Percentiles rank a stretch among this genome's conserved stretches.
phyloP scores from a whole-genome alignment of 441 rosid species.

The Populus trichocarpa region DNA sequence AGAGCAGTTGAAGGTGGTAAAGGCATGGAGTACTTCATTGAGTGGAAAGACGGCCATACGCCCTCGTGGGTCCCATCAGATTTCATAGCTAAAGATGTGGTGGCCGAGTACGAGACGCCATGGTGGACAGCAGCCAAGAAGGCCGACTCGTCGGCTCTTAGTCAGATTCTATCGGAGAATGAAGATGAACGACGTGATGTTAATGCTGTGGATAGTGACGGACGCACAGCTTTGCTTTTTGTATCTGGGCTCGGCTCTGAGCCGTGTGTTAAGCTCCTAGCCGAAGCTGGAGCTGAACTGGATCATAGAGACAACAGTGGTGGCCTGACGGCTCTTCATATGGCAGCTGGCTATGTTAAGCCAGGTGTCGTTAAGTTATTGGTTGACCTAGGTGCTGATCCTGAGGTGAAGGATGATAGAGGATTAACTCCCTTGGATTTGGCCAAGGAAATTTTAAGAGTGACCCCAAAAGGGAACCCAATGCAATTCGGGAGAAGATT shows the following conservation, averaged over 20 bases:
- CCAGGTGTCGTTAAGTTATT: slow-evolving; percentile 62
- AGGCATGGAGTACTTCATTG: slow-evolving; percentile 76
- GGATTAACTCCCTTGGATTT: slow-evolving; percentile 63
- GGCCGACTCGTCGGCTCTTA: slow-evolving; percentile 60
- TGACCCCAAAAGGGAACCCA: slow-evolving; percentile 79
- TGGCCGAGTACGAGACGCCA: slow-evolving; percentile 81
- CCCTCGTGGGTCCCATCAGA: slow-evolving; percentile 81
- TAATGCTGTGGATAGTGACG: slow-evolving; percentile 68
- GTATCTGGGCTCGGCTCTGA: slow-evolving; percentile 83
- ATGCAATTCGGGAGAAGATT: slow-evolving; percentile 68
- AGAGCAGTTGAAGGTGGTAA: slow-evolving; percentile 37
- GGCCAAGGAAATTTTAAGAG: slow-evolving; percentile 58
- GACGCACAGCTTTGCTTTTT: slow-evolving; percentile 75
- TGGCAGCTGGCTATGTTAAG: slow-evolving; percentile 81
- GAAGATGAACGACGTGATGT: slow-evolving; percentile 62
- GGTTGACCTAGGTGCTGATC: slow-evolving; percentile 62
- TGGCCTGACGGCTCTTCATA: slow-evolving; percentile 82
- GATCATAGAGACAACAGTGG: slow-evolving; percentile 61
- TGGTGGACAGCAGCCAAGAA: slow-evolving; percentile 97
- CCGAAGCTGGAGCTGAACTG: slow-evolving; percentile 68
- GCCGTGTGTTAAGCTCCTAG: slow-evolving; percentile 53
- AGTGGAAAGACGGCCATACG: slow-evolving; percentile 86
- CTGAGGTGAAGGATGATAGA: slow-evolving; percentile 64
- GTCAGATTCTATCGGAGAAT: slow-evolving; percentile 35
- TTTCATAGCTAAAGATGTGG: slow-evolving; percentile 74